Base-by-base conservation (phyloP, 495 filamentous ascomycete species). In the Achaetomiella virescens region DNA sequence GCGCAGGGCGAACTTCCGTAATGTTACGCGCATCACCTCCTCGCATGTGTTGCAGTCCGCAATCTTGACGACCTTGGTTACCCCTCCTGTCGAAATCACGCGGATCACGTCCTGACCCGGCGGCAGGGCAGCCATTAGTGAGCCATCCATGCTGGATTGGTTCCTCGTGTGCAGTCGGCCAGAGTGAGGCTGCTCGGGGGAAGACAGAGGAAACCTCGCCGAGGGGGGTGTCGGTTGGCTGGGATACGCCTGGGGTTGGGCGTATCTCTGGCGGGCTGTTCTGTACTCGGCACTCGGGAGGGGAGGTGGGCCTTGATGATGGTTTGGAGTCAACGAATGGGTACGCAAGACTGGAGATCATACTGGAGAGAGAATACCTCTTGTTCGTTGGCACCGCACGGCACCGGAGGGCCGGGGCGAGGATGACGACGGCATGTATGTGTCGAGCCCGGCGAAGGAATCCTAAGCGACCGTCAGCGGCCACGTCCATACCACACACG, bases 41-140 rank as follows among this genome's bases (percentile, higher is more conserved):
- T 97, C 93, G 31, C 88, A 83, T 2, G 87, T 95, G 63, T 85
- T 89, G 78, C 89, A 96, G 58, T 85, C 88, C 51, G 88, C 85
- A 47, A 97, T 86, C 66, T 90, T 88, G 52, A 97, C 81, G 7
- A 96, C 90, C 68, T 91, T 91, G 29, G 90, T 95, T 54, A 87
- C 84, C n/a, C 90, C 87, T 41, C 86, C 89, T 25, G 85, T 88
- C 57, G 91, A 95, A 62, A 97, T 96, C 36, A 97, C 88, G 38
- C 90, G 82, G 56, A 97, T 93, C 47, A 95, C 81, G 38, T 88
- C 84, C 63, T 89, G 85, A 64, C 89, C 86, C 37, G 79, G 75
- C 22, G 90, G 91, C 50, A 96, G 76, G 51, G 85, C 80, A 31
- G 87, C 85, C 77, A 95, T 90, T 31, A 89, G 82, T 40, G 89